Evolutionary conservation across 129 eudicot species (phyloP), one percentile per base, ranked within the genome.

Genomic region (Flaveria linearis): DNA sequence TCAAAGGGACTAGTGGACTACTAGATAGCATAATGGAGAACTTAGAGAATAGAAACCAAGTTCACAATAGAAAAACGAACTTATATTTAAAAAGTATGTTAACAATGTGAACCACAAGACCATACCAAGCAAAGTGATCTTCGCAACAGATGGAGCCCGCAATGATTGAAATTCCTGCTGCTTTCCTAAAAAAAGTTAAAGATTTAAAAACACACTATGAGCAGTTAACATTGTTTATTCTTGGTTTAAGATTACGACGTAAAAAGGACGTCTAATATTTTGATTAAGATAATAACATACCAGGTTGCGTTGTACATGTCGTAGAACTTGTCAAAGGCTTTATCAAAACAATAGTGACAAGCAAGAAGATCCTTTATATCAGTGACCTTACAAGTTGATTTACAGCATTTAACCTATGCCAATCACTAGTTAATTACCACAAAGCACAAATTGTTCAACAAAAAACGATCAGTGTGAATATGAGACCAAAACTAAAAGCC

Each of bases 271-370:
- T 75, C 53, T 33, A 49, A 49, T 30, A 64, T 63, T n/a, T 30
- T 9, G 6, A 75, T 64, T 39, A 63, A 75, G 50, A 64, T 75
- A 30, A 30, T 42, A 30, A 60, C 82, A 58, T 85, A 92, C 98
- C 98, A 92, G 42, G 90, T 86, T 79, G 98, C 98, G 2, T 87
- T 78, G 68, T 80, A 85, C 95, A 90, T 92, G 75, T 92, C 90
- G 58, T 92, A 92, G 77, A 92, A 92, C 88, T 90, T 92, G 85
- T 90, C 96, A 65, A 92, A 92, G 51, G 98, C 98, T 84, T 92
- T 92, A 81, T 90, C 83, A 41, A 92, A 83, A 62, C 98, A 92
- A 85, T 78, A 86, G 62, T 90, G 91, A 83, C 98, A 92, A 80
- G 90, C 96, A 88, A 93, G 83, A 74, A 93, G 98, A 86, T 93